Base-by-base conservation (phyloP, 148 eudicot genomes). In the Dianthus caryophyllus region DNA sequence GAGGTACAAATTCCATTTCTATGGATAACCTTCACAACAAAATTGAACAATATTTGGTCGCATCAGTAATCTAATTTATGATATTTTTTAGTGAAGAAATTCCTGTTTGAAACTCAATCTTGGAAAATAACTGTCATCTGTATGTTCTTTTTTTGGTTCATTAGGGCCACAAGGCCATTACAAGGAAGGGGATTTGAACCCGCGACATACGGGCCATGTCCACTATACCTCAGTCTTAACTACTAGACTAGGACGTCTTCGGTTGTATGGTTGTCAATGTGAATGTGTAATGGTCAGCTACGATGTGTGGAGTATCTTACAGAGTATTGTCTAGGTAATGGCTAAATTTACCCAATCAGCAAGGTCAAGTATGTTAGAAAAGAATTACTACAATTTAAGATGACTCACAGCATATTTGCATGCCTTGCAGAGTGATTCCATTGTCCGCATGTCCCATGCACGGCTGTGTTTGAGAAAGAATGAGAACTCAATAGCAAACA, bases 381-480 rank as follows among this genome's bases (percentile, higher is more conserved):
- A 69, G 9, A 17, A n/a, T 49, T 49, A 17, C n/a, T n/a, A n/a
- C 55, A 51, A 12, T 24, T 53, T 13, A 53, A 22, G 10, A 21
- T 21, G 57, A 24, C 98, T 94, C 83, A 94, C 98, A 54, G 98
- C 97, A 83, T 94, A 81, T 84, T 94, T 94, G 83, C 98, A 94
- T 36, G 97, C 98, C 75, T 91, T 87, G 70, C 98, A 94, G 68
- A 94, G 92, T 38, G 98, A 86, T 80, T 94, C 98, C 98, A 94
- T 94, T n/a, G 97, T 86, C 72, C 96, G 79, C 88, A 83, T 90
- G 73, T 94, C 98, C 98, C 98, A 94, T 50, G 98, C 96, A 76
- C 98, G 98, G 65, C 98, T 94, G 88, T 74, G 77, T 26, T 63
- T 20, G 62, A 57, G 12, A 26, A 36, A 41, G 70, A 14, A 56